A percentile compares a stretch with the other conserved stretches of the same genome.
These are phyloP conservation scores for Inga oerstediana DNA, from an alignment of 306 rosid species.

Conservation along the genomic window DNA sequence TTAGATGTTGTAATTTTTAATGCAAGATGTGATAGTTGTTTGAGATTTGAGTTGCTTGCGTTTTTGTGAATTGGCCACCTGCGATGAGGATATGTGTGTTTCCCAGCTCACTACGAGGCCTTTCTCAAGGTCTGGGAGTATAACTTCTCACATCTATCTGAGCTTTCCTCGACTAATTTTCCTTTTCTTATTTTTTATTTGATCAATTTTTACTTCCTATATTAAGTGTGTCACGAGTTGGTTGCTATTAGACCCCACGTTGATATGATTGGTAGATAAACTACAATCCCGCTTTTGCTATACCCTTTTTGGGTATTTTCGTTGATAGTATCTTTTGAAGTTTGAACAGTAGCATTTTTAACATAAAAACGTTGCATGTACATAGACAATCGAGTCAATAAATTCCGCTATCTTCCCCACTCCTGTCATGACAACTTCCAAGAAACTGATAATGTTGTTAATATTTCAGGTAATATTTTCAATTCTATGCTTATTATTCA, in stretches of 20 bases:
- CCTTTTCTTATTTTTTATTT: not conserved
- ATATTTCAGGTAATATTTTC: too few relatives aligned
- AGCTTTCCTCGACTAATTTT: not conserved
- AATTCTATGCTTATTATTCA: too few relatives aligned
- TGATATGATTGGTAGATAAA: not conserved
- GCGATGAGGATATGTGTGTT: conserved; percentile 46
- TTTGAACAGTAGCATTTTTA: too few relatives aligned
- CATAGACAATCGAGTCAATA: too few relatives aligned
- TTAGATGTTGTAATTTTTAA: not conserved
- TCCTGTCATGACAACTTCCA: too few relatives aligned
- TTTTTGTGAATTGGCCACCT: not conserved
- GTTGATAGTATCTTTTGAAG: too few relatives aligned
- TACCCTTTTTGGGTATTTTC: too few relatives aligned
- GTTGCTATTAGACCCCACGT: not conserved
- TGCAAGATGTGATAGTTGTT: not conserved
- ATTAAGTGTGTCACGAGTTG: not conserved
- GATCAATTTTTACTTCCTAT: not conserved
- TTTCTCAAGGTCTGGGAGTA: conserved; percentile 41
- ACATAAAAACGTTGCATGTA: too few relatives aligned
- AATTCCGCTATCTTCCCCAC: too few relatives aligned
- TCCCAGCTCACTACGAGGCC: conserved; percentile 57
- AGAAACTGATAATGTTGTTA: too few relatives aligned
- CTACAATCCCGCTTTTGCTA: too few relatives aligned
- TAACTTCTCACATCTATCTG: conserved; percentile 37
- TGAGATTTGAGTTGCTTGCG: not conserved